These are phyloP conservation scores for Zygoascus hellenicus DNA, from an alignment of 1,139 yeast species.

Conservation along the genomic window DNA sequence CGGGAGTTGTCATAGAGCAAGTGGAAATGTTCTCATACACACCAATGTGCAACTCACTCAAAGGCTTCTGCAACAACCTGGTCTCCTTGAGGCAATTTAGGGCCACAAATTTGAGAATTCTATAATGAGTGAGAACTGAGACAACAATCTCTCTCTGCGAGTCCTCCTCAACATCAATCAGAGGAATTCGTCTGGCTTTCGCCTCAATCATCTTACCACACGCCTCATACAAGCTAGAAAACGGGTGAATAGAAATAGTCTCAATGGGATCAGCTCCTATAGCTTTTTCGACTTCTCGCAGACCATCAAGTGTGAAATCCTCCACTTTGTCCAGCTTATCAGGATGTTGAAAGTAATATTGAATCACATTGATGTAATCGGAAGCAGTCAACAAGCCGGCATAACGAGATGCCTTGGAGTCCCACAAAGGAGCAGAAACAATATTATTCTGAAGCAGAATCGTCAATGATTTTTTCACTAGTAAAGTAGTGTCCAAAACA, in stretches of 20 bases:
- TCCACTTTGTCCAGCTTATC: conserved; percentile 89
- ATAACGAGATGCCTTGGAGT: conserved; percentile 77
- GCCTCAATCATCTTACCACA: conserved; percentile 88
- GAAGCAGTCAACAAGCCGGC: conserved; percentile 91
- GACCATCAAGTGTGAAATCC: conserved; percentile 76
- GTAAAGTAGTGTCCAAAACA: conserved; percentile 84
- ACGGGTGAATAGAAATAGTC: conserved; percentile 86
- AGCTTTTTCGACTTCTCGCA: conserved; percentile 74
- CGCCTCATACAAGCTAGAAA: conserved; percentile 85
- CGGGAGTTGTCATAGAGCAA: conserved; percentile 89
- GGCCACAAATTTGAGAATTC: conserved; percentile 92
- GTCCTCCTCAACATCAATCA: conserved; percentile 90
- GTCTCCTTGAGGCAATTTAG: conserved; percentile 87
- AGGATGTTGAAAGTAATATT: conserved; percentile 87
- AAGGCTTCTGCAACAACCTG: conserved; percentile 71
- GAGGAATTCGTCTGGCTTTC: conserved; percentile 88
- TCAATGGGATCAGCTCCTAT: conserved; percentile 88
- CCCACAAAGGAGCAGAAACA: conserved; percentile 97
- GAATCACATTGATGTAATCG: conserved; percentile 92
- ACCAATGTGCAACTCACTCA: conserved; percentile 64
- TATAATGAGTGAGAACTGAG: conserved; percentile 90
- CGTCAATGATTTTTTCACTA: conserved; percentile 86
- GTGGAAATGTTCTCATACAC: conserved; percentile 58
- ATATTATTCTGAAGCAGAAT: conserved; percentile 88
- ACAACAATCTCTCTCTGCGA: conserved; percentile 93